Percentiles rank a stretch among this genome's conserved stretches.
phyloP scores from a whole-genome alignment of 73 alveolate species.

The Paramecium caudatum region DNA sequence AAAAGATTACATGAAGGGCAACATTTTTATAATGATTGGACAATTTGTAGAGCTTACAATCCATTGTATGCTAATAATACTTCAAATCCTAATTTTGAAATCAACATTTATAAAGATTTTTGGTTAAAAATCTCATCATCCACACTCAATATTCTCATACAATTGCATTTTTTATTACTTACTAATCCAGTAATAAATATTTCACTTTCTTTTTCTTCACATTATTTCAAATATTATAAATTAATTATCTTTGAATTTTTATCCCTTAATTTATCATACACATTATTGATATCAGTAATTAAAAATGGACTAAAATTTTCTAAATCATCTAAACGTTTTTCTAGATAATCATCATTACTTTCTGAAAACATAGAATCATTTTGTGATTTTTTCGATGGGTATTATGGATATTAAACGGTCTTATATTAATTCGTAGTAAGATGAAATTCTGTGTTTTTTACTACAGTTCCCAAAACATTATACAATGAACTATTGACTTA shows the following conservation, averaged over 20 bases:
- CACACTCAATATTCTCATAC: constrained; percentile 23
- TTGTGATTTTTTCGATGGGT: constrained; percentile 4
- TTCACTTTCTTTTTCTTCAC: constrained; percentile 23
- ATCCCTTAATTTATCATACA: neutral
- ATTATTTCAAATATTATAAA: neutral
- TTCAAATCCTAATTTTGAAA: constrained; percentile 44
- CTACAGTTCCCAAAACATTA: constrained; percentile 35
- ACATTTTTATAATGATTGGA: neutral
- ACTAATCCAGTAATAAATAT: neutral
- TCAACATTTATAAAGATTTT: neutral
- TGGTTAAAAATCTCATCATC: constrained; percentile 61
- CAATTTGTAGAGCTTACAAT: constrained; percentile 3
- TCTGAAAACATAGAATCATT: constrained; percentile 26
- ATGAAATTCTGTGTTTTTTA: constrained; percentile 1
- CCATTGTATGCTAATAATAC: constrained; percentile 45
- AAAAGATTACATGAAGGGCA: neutral
- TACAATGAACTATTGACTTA: neutral
- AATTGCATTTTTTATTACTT: constrained; percentile 44
- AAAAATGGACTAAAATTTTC: constrained; percentile 27
- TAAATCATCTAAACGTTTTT: constrained; percentile 6
- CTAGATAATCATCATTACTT: constrained; percentile 34
- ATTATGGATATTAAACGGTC: neutral
- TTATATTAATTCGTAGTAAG: neutral
- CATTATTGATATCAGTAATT: constrained; percentile 32
- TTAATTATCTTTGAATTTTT: constrained; percentile 3